phyloP scores from a whole-genome alignment of 805 yeast species.

The Candida tammaniensis region DNA sequence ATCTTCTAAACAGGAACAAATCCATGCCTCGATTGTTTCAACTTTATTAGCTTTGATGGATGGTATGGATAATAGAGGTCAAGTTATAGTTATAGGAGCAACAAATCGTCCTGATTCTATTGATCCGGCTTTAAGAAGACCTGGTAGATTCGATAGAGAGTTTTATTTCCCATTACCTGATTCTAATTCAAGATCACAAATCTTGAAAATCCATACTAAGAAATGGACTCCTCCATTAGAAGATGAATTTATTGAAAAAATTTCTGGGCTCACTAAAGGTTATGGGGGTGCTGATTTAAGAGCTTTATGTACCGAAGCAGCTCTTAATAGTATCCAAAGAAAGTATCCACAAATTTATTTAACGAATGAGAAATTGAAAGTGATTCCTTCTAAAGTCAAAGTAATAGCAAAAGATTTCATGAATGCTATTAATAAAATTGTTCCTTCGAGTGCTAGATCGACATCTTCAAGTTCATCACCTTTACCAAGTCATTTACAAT shows the following conservation, averaged over 20 bases:
- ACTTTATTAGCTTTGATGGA: constrained; percentile 95
- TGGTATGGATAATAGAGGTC: constrained; percentile 98
- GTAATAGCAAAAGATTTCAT: constrained; percentile 84
- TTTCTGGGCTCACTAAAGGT: constrained; percentile 86
- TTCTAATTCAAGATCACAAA: constrained; percentile 69
- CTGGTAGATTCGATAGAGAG: constrained; percentile 96
- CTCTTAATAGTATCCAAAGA: constrained; percentile 86
- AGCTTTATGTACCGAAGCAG: constrained; percentile 94
- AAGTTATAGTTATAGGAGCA: constrained; percentile 96
- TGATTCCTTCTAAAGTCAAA: constrained; percentile 67
- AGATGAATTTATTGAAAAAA: constrained; percentile 53
- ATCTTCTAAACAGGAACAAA: constrained; percentile 96
- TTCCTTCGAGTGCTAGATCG: constrained; percentile 90
- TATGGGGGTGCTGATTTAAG: constrained; percentile 97
- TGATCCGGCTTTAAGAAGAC: constrained; percentile 96
- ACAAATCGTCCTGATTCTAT: constrained; percentile 97
- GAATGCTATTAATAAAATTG: constrained; percentile 77
- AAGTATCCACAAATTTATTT: constrained; percentile 89
- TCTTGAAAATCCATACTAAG: constrained; percentile 79
- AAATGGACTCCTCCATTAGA: constrained; percentile 82
- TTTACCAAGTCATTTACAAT: constrained; percentile 67
- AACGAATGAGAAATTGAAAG: constrained; percentile 66
- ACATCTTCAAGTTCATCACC: constrained; percentile 73
- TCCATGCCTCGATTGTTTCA: constrained; percentile 95
- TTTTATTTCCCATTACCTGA: constrained; percentile 95